Base-by-base conservation (phyloP, 2,329 filamentous ascomycete species). In the Fusarium falciforme region DNA sequence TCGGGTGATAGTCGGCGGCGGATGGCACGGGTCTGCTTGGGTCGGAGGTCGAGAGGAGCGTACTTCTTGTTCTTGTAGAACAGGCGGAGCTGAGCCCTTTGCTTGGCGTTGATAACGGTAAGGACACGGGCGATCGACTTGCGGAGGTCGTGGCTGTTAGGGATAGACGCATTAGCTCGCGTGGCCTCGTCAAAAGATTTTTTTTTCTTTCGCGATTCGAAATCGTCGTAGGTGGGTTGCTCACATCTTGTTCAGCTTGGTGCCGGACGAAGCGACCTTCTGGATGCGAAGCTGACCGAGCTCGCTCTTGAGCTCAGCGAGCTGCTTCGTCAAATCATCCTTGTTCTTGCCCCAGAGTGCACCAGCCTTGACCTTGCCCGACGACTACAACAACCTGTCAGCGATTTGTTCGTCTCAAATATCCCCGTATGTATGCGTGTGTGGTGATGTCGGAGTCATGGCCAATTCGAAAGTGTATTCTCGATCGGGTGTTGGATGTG, bases 21-120 rank as follows among this genome's bases (percentile, higher is more conserved):
- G 89, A 98, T 97, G 85, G 95, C 96, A 83, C 96, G 95, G 85
- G 96, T 99, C 90, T 96, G 92, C 94, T 98, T 98, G 85, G 95
- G 88, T 87, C 96, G 94, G 89, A 99, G 95, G 87, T 99, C 97
- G 85, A 99, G 94, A 78, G 96, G 96, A 77, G 95, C 89, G 92
- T 98, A 98, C 91, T 98, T 98, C 94, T 98, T 98, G 93, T 93
- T 93, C 92, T 98, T 97, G 93, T 99, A 99, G 93, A 98, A 98
- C 80, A 98, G 91, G 82, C 95, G 95, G 83, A 99, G 94, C 89
- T 98, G 95, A 80, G 94, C 90, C 86, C 97, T 93, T 91, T 99
- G 96, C 92, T 97, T 98, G 88, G 95, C 93, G 92, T 98, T 99
- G 93, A 99, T 98, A 89, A 99, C 91, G 87, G 96, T 99, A 83